These are phyloP conservation scores for Centella asiatica DNA, from an alignment of 129 eudicot genomes.

Conservation along the genomic window DNA sequence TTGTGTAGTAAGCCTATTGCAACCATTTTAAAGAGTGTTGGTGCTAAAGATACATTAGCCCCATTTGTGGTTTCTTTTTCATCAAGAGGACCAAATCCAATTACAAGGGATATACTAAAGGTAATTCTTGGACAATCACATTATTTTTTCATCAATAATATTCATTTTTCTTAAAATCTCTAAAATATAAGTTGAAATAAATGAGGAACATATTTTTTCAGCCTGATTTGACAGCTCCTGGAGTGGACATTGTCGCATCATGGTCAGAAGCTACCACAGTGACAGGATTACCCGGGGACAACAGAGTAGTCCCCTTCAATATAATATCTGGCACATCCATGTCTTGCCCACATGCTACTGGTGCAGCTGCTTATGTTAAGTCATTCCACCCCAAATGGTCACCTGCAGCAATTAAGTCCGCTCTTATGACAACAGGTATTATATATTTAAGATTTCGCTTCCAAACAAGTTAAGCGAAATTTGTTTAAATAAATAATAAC, in stretches of 20 bases:
- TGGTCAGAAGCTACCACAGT: conserved; percentile 12
- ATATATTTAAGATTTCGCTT: too few species aligned
- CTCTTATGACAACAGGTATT: conserved; percentile 25
- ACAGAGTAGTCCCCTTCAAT: conserved; percentile 2
- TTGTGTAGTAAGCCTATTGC: conserved; percentile 19
- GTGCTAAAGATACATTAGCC: conserved; percentile 6
- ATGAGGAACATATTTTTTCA: neutral
- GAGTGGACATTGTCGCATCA: conserved; percentile 17
- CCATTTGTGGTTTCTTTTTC: conserved; percentile 27
- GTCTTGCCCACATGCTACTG: conserved; percentile 27
- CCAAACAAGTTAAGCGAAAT: conserved; percentile 16
- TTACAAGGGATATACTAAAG: conserved; percentile 25
- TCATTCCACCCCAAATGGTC: conserved; percentile 19
- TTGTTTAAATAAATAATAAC: too few species aligned
- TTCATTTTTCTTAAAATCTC: too few species aligned
- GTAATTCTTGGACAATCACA: neutral
- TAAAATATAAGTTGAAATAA: too few species aligned
- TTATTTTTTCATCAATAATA: too few species aligned
- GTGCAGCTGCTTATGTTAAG: conserved; percentile 17
- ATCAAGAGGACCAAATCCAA: conserved; percentile 28
- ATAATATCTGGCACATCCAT: conserved; percentile 22
- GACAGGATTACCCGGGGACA: conserved; percentile 3
- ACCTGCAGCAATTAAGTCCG: conserved; percentile 23
- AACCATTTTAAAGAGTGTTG: conserved; percentile 19
- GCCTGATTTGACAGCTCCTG: conserved; percentile 22